Conservation (phyloP, 352 stramenopile genomes). For the Phytophthora rubi region DNA sequence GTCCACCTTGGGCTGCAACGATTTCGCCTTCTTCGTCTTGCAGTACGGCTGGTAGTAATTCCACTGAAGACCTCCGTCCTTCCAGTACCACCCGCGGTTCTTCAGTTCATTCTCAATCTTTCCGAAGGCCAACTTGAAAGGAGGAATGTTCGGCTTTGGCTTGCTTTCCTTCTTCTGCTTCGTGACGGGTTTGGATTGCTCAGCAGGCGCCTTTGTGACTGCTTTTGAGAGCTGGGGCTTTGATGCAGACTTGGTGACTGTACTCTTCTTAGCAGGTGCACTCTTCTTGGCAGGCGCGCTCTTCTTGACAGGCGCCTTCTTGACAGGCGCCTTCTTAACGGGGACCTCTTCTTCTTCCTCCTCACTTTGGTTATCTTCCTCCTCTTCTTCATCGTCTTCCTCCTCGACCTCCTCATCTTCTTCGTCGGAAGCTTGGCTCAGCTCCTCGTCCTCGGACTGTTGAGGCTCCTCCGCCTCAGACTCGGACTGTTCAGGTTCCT, state of each 20-base stretch:
- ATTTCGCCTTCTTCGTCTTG: slow-evolving; percentile 30
- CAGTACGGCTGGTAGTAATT: slow-evolving; percentile 67
- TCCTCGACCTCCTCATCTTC: slow-evolving; percentile 15
- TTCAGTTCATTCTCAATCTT: slow-evolving; percentile 67
- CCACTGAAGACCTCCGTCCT: slow-evolving; percentile 41
- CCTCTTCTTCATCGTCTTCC: slow-evolving; percentile 15
- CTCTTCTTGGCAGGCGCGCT: not conserved
- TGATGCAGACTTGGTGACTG: slow-evolving; percentile 4
- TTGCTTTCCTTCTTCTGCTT: slow-evolving; percentile 27
- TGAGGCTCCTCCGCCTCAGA: slow-evolving; percentile 15
- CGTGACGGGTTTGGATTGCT: slow-evolving; percentile 8
- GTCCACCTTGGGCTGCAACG: slow-evolving; percentile 43
- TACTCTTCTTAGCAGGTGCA: not conserved
- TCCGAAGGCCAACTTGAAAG: slow-evolving; percentile 67
- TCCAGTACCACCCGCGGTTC: slow-evolving; percentile 74
- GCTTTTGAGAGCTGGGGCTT: slow-evolving; percentile 11
- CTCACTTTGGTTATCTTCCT: slow-evolving; percentile 27
- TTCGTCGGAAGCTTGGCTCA: slow-evolving; percentile 10
- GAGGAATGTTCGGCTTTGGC: slow-evolving; percentile 37
- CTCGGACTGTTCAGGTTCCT: slow-evolving; percentile 28
- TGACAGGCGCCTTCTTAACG: not conserved
- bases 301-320: slow-evolving; percentile 16
- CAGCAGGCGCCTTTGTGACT: slow-evolving; percentile 3
- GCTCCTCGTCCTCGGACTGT: slow-evolving; percentile 19
- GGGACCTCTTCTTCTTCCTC: slow-evolving; percentile 16